Evolutionary conservation across 345 rosid genomes (phyloP), one percentile per base, ranked within the genome.

Genomic region (Reutealis trisperma): DNA sequence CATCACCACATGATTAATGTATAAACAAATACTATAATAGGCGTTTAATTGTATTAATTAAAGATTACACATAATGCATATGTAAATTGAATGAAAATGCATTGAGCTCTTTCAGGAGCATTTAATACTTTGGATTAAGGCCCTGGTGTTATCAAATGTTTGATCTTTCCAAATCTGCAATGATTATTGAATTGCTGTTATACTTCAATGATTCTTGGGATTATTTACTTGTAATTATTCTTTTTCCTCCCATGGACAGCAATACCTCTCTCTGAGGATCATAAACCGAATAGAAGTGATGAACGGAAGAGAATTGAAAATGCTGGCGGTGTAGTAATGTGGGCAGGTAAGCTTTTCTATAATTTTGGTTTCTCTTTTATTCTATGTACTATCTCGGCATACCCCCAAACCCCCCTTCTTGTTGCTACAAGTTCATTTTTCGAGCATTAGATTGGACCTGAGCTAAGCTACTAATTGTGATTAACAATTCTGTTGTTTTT

Each of bases 211-310:
- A 21, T 63, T 44, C 41, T 24, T 44, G 6, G 19, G 44, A 71
- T 16, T 25, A 69, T 27, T 25, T 13, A 60, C 18, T 6, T 51
- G 47, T 54, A 60, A 51, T n/a, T 61, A 44, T 51, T 24, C 42
- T 32, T 24, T 15, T 73, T 67, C 24, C 25, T 22, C 22, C 25
- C 14, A 41, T 60, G 57, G 30, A 65, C 73, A 74, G 78, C 67
- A 7, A 94, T 96, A 47, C 90, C 99, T 2, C 91, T 96, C 49
- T 96, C 99, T n/a, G 98, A 94, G 85, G 99, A 96, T 86, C 99
- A 94, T 82, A 96, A 96, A 79, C 98, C 99, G 71, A 96, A 96
- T 67, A 94, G 99, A 90, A 91, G 88, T 63, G 99, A 96, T 78
- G 99, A 94, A 78, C 89, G 99, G 81, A 90, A 94, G 90, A 83